These are phyloP conservation scores for Mucor lusitanicus DNA, from an alignment of 371 early-diverging fungal genomes.

Conservation along the genomic window DNA sequence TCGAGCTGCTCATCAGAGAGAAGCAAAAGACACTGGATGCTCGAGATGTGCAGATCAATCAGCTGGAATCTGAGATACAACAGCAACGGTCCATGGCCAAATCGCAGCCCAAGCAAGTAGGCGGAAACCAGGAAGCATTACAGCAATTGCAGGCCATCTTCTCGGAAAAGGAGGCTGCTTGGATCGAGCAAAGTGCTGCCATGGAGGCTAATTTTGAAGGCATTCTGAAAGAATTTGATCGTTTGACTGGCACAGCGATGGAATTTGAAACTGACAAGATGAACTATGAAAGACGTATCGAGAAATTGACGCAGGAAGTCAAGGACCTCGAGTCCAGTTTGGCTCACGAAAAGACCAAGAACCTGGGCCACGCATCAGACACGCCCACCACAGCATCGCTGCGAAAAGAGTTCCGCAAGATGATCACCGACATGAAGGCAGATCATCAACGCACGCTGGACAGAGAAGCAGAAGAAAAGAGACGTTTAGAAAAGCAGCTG, in stretches of 20 bases:
- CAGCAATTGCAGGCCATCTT: conserved; percentile 36
- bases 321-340: conserved; percentile 38
- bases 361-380: conserved; percentile 30
- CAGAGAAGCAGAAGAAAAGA: conserved; percentile 57
- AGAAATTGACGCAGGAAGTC: conserved; percentile 31
- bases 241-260: conserved; percentile 54
- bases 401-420: conserved; percentile 61
- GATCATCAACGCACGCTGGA: conserved; percentile 59
- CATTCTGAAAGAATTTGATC: conserved; percentile 58
- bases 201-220: conserved; percentile 60
- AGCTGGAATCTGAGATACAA: conserved; percentile 24
- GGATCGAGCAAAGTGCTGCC: conserved; percentile 42
- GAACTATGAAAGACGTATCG: conserved; percentile 49
- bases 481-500: conserved; percentile 47
- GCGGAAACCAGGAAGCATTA: neutral
- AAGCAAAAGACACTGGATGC: conserved; percentile 41
- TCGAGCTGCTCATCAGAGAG: conserved; percentile 43
- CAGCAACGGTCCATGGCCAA: neutral
- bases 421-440: conserved; percentile 55
- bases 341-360: conserved; percentile 40
- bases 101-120: neutral
- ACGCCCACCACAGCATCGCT: conserved; percentile 56
- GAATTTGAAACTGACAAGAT: conserved; percentile 54
- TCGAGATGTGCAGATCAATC: conserved; percentile 39
- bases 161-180: conserved; percentile 40